Percentiles rank a stretch among this genome's conserved stretches.
phyloP scores from a whole-genome alignment of 2,329 filamentous ascomycete species.

The Epichloe gansuensis region DNA sequence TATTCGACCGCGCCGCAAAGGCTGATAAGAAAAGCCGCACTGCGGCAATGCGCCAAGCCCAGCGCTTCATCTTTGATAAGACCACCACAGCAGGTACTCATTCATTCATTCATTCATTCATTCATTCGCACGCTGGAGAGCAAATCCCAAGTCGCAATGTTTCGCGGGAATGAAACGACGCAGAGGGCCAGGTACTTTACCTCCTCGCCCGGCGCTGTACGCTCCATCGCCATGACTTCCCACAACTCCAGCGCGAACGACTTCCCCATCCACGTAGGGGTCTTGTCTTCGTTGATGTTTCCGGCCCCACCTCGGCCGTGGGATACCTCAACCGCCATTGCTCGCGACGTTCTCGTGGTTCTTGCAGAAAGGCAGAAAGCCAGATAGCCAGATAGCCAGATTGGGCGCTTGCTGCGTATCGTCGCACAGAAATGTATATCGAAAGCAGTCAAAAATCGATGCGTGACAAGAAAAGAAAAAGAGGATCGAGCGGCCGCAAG shows the following conservation, averaged over 20 bases:
- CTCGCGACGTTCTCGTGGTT: not conserved
- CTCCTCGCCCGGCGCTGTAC: slow-evolving; percentile 47
- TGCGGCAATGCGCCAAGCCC: not conserved
- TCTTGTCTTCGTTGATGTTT: slow-evolving; percentile 47
- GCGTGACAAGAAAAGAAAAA: not conserved
- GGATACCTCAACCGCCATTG: slow-evolving; percentile 36
- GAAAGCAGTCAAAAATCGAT: not conserved
- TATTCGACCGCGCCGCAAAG: not conserved
- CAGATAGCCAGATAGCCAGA: no score
- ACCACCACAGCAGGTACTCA: not conserved
- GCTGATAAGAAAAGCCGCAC: not conserved
- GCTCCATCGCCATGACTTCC: slow-evolving; percentile 47
- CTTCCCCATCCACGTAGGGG: slow-evolving; percentile 50
- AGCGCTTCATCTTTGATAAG: not conserved
- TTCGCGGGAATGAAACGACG: not conserved
- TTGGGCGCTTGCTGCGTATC: no score
- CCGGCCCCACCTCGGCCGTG: slow-evolving; percentile 50
- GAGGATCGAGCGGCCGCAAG: not conserved
- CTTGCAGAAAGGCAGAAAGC: no score
- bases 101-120: no score
- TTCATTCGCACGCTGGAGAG: not conserved
- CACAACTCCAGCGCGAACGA: slow-evolving; percentile 41
- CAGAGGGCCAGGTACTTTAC: slow-evolving; percentile 22
- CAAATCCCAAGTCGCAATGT: not conserved
- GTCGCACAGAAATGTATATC: no score